Conservation (phyloP, 2,329 filamentous ascomycete species). For the Colletotrichum scovillei region DNA sequence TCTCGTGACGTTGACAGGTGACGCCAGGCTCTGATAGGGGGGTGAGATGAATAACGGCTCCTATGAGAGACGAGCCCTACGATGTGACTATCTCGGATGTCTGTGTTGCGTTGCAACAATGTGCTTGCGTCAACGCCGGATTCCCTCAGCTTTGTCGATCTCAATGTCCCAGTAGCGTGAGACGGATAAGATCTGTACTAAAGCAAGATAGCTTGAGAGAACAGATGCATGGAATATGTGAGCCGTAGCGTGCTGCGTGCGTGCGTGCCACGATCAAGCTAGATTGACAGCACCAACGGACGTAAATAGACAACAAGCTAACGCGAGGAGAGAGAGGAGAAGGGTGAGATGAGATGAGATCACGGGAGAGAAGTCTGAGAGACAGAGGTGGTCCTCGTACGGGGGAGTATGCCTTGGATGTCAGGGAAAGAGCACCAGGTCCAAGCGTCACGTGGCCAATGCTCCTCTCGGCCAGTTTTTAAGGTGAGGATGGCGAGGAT, state of each 20-base stretch:
- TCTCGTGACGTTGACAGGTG: neutral
- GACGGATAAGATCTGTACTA: neutral
- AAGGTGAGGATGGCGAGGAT: conserved; percentile 1
- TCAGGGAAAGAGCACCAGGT: neutral
- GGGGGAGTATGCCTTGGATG: neutral
- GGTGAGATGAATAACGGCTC: no score
- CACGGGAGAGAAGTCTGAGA: no score
- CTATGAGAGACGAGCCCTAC: no score
- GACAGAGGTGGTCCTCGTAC: no score
- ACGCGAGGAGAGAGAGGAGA: neutral
- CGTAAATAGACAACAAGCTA: neutral
- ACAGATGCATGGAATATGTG: neutral
- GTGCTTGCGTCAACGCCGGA: neutral
- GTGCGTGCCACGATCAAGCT: neutral
- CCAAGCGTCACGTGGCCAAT: conserved; percentile 5
- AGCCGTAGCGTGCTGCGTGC: neutral
- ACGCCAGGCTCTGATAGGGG: neutral
- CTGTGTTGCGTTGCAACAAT: neutral
- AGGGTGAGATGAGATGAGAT: no score
- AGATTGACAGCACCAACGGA: neutral
- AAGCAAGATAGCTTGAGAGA: neutral
- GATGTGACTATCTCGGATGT: neutral
- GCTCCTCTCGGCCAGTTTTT: conserved; percentile 1
- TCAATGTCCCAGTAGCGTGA: neutral
- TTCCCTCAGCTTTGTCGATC: neutral